Percentiles rank a stretch among this genome's conserved stretches.
Conservation (phyloP, 192 early-diverging fungal species). For the Geranomyces variabilis region DNA sequence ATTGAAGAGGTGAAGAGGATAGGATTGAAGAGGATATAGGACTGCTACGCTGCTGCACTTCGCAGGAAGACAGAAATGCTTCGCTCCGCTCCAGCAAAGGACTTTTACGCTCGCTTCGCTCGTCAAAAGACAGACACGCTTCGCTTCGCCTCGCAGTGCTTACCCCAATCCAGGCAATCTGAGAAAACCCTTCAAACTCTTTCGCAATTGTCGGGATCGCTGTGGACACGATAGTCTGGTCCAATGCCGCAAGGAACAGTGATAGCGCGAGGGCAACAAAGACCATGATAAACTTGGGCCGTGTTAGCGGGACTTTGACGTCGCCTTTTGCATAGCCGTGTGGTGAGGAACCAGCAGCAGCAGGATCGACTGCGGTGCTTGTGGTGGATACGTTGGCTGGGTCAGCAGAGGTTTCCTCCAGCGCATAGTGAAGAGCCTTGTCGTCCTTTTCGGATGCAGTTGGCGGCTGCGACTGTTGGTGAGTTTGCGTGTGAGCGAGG, state of each 20-base stretch:
- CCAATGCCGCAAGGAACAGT: conserved; percentile 73
- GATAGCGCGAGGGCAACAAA: conserved; percentile 56
- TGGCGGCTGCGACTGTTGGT: not conserved
- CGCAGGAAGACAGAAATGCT: too few relatives aligned
- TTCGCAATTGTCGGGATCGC: conserved; percentile 70
- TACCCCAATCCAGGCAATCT: conserved; percentile 81
- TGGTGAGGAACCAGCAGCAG: not conserved
- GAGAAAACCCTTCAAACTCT: conserved; percentile 66
- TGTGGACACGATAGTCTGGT: conserved; percentile 84
- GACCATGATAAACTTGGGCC: conserved; percentile 1
- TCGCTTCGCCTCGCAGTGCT: too few relatives aligned
- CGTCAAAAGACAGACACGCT: conserved; percentile 64
- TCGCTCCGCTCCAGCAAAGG: too few relatives aligned
- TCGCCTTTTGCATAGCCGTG: not conserved
- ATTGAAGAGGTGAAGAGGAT: too few relatives aligned
- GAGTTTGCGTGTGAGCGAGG: not conserved
- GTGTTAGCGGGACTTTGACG: conserved; percentile 1
- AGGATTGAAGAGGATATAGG: too few relatives aligned
- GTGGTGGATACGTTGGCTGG: not conserved
- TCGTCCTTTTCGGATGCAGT: not conserved
- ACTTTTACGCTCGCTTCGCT: not conserved
- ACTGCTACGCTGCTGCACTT: too few relatives aligned
- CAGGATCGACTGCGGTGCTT: not conserved
- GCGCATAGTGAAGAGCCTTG: not conserved
- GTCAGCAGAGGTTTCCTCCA: too few relatives aligned